A percentile compares a stretch with the other conserved stretches of the same genome.
These are phyloP conservation scores for Fusarium xyrophilum DNA, from an alignment of 2,329 filamentous ascomycete species.

Conservation along the genomic window DNA sequence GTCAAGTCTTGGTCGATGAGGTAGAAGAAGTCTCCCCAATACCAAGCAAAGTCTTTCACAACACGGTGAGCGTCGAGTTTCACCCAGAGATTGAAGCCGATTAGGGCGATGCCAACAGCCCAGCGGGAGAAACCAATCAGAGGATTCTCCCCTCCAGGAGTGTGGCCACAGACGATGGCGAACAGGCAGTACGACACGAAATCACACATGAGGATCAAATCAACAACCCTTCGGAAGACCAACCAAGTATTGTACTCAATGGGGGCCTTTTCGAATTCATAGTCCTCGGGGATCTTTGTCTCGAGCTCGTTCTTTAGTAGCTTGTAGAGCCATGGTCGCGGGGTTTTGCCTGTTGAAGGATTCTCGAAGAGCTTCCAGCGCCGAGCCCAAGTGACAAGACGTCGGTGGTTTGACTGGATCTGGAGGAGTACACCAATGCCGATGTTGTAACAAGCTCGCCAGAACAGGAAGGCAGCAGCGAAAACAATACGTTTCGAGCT, in stretches of 20 bases:
- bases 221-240: slow-evolving; percentile 91
- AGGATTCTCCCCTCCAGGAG: slow-evolving; percentile 74
- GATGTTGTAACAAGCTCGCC: slow-evolving; percentile 90
- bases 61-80: slow-evolving; percentile 97
- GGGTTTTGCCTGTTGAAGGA: slow-evolving; percentile 80
- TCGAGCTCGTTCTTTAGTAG: slow-evolving; percentile 90
- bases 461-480: slow-evolving; percentile 85
- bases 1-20: slow-evolving; percentile 97
- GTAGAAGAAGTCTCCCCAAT: slow-evolving; percentile 99
- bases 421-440: slow-evolving; percentile 91
- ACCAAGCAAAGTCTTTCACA: slow-evolving; percentile 99
- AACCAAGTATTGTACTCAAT: slow-evolving; percentile 99
- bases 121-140: slow-evolving; percentile 77
- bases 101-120: slow-evolving; percentile 76
- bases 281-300: slow-evolving; percentile 92
- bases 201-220: slow-evolving; percentile 98
- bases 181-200: slow-evolving; percentile 97
- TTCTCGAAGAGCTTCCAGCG: slow-evolving; percentile 86
- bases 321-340: slow-evolving; percentile 80
- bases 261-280: slow-evolving; percentile 89
- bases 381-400: slow-evolving; percentile 85
- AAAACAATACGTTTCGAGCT: slow-evolving; percentile 77
- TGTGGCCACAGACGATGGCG: slow-evolving; percentile 83
- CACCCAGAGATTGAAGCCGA: slow-evolving; percentile 97
- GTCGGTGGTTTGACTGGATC: slow-evolving; percentile 87